Evolutionary conservation across 352 stramenopile species (phyloP).

Genomic region (Pythium graminicola): DNA sequence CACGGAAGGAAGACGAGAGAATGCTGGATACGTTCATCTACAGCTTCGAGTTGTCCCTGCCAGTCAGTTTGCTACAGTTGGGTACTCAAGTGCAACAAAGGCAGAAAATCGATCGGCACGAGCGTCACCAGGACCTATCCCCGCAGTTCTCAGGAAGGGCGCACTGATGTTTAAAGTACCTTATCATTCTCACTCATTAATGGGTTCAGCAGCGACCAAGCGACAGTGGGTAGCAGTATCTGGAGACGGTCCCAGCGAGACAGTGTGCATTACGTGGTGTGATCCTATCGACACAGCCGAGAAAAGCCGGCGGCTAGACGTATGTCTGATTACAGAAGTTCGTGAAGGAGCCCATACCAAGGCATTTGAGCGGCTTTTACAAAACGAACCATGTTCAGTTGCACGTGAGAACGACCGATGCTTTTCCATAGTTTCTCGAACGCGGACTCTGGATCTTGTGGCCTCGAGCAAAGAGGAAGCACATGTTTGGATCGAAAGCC

Average conservation of each 20-base stretch:
- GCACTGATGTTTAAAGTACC: constrained; percentile 74
- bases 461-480: constrained; percentile 77
- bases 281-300: constrained; percentile 46
- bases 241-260: constrained; percentile 9
- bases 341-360: constrained; percentile 48
- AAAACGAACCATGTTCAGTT: constrained; percentile 33
- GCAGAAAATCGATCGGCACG: not conserved
- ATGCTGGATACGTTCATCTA: constrained; percentile 50
- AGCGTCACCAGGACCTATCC: constrained; percentile 18
- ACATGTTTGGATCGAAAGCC: constrained; percentile 42
- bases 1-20: constrained; percentile 17
- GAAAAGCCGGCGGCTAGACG: constrained; percentile 37
- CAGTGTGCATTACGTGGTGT: constrained; percentile 58
- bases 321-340: constrained; percentile 49
- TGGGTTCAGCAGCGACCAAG: constrained; percentile 24
- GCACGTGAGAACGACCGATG: constrained; percentile 45
- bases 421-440: constrained; percentile 62
- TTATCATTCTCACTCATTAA: constrained; percentile 50
- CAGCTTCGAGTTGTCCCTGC: constrained; percentile 61
- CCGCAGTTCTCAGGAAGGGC: constrained; percentile 42
- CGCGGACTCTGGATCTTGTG: constrained; percentile 63
- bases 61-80: not conserved
- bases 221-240: constrained; percentile 64
- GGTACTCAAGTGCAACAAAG: not conserved
- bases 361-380: constrained; percentile 47